Evolutionary conservation across 1,139 yeast species (phyloP), one percentile per base, ranked within the genome.

Genomic region (Yamadazyma triangularis): DNA sequence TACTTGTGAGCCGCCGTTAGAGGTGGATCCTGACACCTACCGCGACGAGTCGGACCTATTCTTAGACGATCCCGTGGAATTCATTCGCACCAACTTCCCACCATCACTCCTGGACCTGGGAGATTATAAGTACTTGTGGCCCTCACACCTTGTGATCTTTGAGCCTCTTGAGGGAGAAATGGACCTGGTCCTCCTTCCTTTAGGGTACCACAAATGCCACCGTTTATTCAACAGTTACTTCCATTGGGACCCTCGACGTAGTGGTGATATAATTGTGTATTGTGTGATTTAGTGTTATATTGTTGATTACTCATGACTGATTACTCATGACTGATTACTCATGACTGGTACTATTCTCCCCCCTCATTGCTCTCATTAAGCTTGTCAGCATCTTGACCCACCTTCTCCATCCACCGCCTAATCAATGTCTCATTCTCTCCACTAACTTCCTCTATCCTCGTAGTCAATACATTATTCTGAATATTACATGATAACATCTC

Each of bases 1-100:
- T 24, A 78, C 95, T 0, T 93, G 99, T 53, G 94, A 87, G 40
- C 99, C 98, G 0, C 98, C 98, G 1, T 56, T 86, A 13, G 24
- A 40, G 11, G 40, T 56, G 15, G 34, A 44, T 32, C 2, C 25
- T 24, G 31, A 56, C 38, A 35, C 55, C 44, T 93, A 91, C 49
- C 63, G 75, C 52, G 98, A 91, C 50, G 95, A 88, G 51, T 86
- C 96, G 22, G 98, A 91, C 51, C 64, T 60, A 36, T 83, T 93
- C 44, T 89, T 84, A 50, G 79, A 72, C 15, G 62, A 87, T 43
- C 88, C 94, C 0, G 36, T 43, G 1, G 36, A 32, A 11, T 89
- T 80, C 47, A 41, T 89, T 13, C 28, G 33, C 5, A 23, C 29
- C 1, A 38, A 45, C 26, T 44, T 56, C 24, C 58, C 45, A 0